These are phyloP conservation scores for Aciculosporium take DNA, from an alignment of 2,329 filamentous ascomycete genomes.

Conservation along the genomic window DNA sequence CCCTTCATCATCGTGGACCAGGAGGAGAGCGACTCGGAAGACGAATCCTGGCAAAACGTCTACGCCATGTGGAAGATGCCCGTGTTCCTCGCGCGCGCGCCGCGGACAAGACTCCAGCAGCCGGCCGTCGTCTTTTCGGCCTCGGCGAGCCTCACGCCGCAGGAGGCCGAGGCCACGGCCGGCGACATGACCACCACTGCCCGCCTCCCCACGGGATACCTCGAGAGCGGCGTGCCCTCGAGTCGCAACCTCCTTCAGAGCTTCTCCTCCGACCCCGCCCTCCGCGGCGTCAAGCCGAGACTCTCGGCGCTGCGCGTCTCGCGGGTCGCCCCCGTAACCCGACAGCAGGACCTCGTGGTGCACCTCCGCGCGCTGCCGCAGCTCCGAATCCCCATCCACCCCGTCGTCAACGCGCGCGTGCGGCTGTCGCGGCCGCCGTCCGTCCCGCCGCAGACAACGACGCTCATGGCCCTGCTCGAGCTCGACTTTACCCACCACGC, in stretches of 20 bases:
- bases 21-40: conserved; percentile 14
- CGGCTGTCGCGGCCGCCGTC: conserved; percentile 53
- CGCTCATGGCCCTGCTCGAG: conserved; percentile 57
- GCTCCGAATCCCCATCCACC: conserved; percentile 48
- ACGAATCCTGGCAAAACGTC: conserved; percentile 22
- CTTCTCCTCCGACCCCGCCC: conserved; percentile 50
- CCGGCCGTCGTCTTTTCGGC: conserved; percentile 53
- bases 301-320: conserved; percentile 63
- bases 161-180: conserved; percentile 29
- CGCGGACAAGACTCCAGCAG: conserved; percentile 49
- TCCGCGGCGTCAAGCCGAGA: conserved; percentile 47
- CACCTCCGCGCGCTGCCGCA: conserved; percentile 51
- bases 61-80: conserved; percentile 47
- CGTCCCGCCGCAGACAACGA: conserved; percentile 40
- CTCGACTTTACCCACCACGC: conserved; percentile 60
- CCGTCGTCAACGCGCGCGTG: conserved; percentile 58
- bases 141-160: conserved; percentile 45
- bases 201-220: conserved; percentile 44
- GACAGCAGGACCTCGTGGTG: conserved; percentile 44
- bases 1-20: conserved; percentile 37
- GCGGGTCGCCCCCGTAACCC: conserved; percentile 54
- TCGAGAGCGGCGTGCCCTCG: conserved; percentile 53
- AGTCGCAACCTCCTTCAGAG: conserved; percentile 67
- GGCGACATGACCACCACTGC: conserved; percentile 14
- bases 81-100: conserved; percentile 42